phyloP scores from a whole-genome alignment of 1,284 basidiomycete species.

The Meira miltonrushii region DNA sequence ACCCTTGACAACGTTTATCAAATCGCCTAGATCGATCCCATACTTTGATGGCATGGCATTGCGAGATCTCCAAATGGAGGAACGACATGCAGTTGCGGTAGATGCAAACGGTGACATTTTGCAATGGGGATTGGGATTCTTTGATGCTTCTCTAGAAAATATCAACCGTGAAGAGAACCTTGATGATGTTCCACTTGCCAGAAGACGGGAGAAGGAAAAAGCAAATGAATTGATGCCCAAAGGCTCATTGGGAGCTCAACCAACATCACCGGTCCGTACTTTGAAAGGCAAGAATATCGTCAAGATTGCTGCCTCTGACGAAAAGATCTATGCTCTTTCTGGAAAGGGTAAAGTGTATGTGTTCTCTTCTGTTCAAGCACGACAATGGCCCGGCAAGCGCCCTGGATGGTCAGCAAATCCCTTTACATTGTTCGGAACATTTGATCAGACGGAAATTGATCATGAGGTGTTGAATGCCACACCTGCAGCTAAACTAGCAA shows the following conservation, averaged over 20 bases:
- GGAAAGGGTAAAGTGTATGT: conserved; percentile 47
- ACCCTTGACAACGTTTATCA: conserved; percentile 26
- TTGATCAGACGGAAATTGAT: conserved; percentile 25
- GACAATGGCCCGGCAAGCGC: conserved; percentile 24
- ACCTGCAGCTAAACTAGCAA: conserved; percentile 21
- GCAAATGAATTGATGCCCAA: conserved; percentile 29
- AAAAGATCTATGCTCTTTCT: conserved; percentile 44
- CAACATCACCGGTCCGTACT: conserved; percentile 35
- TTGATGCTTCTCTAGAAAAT: conserved; percentile 23
- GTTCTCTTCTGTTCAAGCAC: conserved; percentile 30
- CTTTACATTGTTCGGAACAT: conserved; percentile 29
- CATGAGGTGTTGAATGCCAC: conserved; percentile 27
- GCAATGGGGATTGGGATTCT: conserved; percentile 52
- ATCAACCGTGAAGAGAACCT: conserved; percentile 16
- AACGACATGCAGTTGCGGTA: conserved; percentile 47
- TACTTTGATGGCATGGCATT: conserved; percentile 46
- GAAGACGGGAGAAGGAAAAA: conserved; percentile 24
- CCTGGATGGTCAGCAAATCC: conserved; percentile 30
- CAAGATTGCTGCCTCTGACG: conserved; percentile 39
- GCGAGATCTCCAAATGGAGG: conserved; percentile 41
- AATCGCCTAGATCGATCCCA: conserved; percentile 36
- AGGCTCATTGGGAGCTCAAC: conserved; percentile 19
- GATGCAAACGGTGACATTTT: conserved; percentile 63
- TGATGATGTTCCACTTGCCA: conserved; percentile 35
- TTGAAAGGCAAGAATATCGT: conserved; percentile 45